phyloP scores from a whole-genome alignment of 345 rosid genomes.

The Odontarrhena argentea region DNA sequence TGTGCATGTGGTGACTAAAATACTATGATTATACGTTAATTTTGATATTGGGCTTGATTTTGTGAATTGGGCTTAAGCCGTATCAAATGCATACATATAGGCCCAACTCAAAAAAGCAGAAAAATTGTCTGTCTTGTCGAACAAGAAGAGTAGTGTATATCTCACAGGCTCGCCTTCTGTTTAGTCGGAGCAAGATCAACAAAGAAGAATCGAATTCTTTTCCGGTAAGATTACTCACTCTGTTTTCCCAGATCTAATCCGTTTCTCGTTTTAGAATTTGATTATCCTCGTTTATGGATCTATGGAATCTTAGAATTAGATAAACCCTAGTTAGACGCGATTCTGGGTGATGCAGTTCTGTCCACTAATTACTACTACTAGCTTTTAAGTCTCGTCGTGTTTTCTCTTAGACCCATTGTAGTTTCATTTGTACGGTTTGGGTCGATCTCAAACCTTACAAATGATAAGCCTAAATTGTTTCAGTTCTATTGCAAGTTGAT shows the following conservation, averaged over 20 bases:
- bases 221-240: constrained; percentile 21
- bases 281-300: constrained; percentile 21
- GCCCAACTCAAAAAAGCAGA: no score
- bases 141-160: constrained; percentile 27
- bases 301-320: constrained; percentile 2
- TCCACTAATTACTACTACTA: neutral
- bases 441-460: neutral
- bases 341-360: neutral
- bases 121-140: constrained; percentile 28
- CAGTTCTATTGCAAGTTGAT: neutral
- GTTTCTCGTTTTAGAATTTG: neutral
- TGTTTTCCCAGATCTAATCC: neutral
- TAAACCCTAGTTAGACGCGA: constrained; percentile 14
- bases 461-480: neutral
- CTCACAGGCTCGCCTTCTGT: neutral
- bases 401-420: neutral
- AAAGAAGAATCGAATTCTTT: constrained; percentile 1
- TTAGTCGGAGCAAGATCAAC: constrained; percentile 9
- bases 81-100: neutral
- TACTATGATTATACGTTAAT: no score
- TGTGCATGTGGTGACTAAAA: neutral
- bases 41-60: constrained; percentile 2
- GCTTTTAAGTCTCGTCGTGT: neutral
- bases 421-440: neutral
- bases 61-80: neutral